Evolutionary conservation across 495 filamentous ascomycete genomes (phyloP).

Genomic region (Daldinia concentrica): DNA sequence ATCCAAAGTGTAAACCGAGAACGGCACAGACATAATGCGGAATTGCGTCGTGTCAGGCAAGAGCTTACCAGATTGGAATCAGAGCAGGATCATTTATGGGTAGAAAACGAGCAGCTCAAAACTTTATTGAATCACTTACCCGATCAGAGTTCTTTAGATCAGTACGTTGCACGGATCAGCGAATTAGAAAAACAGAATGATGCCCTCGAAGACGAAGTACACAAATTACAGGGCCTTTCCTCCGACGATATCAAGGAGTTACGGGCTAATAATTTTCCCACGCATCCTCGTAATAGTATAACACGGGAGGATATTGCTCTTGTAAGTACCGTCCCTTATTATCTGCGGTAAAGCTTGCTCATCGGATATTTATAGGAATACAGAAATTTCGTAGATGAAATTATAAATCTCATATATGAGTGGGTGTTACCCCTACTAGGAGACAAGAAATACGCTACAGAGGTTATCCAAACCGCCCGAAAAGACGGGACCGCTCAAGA

Average conservation of each 20-base stretch:
- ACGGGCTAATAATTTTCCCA: neutral
- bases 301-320: neutral
- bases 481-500: neutral
- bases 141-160: neutral
- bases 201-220: neutral
- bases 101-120: neutral
- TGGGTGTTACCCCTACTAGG: neutral
- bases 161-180: neutral
- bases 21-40: neutral
- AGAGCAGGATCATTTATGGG: neutral
- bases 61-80: neutral
- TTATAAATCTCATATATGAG: neutral
- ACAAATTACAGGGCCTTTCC: neutral
- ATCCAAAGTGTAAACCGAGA: neutral
- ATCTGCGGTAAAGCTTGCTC: neutral
- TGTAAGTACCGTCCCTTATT: neutral
- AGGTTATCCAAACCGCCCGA: neutral
- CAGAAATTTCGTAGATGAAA: neutral
- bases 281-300: neutral
- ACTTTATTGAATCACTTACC: neutral
- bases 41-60: neutral
- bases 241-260: neutral
- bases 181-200: neutral
- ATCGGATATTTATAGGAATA: neutral
- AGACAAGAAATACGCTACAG: neutral